Conservation (phyloP, 768 basidiomycete species). For the Tulasnella sp. region DNA sequence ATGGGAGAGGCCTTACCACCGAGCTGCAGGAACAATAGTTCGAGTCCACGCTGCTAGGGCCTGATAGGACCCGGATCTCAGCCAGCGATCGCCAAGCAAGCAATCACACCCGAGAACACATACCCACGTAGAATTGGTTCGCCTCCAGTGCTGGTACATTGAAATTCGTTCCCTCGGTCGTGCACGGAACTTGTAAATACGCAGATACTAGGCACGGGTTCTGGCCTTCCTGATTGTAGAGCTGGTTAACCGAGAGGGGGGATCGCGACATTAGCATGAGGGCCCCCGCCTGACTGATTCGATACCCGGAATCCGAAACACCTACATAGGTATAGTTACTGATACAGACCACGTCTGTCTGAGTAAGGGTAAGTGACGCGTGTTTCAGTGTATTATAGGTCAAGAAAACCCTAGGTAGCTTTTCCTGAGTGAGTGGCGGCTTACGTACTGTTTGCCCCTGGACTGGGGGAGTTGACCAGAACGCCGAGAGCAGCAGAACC, state of each 20-base stretch:
- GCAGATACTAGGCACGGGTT: conserved; percentile 25
- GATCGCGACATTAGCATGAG: not conserved
- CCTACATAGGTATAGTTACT: not conserved
- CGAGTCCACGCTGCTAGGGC: not conserved
- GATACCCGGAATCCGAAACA: not conserved
- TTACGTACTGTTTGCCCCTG: conserved; percentile 13
- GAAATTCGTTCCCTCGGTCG: conserved; percentile 5
- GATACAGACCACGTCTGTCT: not conserved
- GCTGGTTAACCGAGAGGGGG: not conserved
- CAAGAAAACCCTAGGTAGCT: no score
- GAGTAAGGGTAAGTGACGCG: not conserved
- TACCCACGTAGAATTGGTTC: not conserved
- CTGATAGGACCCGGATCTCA: not conserved
- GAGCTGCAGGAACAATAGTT: conserved; percentile 52
- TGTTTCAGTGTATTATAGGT: not conserved
- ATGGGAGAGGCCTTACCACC: conserved; percentile 36
- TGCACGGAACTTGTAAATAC: conserved; percentile 16
- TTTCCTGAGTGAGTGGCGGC: not conserved
- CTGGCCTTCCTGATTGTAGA: conserved; percentile 1
- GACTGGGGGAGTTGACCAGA: not conserved
- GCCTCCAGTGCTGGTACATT: not conserved
- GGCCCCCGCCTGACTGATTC: not conserved
- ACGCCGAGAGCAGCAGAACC: not conserved
- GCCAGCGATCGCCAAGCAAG: not conserved
- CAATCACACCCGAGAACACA: not conserved